phyloP scores from a whole-genome alignment of 495 filamentous ascomycete genomes.

The Thozetella sp. region DNA sequence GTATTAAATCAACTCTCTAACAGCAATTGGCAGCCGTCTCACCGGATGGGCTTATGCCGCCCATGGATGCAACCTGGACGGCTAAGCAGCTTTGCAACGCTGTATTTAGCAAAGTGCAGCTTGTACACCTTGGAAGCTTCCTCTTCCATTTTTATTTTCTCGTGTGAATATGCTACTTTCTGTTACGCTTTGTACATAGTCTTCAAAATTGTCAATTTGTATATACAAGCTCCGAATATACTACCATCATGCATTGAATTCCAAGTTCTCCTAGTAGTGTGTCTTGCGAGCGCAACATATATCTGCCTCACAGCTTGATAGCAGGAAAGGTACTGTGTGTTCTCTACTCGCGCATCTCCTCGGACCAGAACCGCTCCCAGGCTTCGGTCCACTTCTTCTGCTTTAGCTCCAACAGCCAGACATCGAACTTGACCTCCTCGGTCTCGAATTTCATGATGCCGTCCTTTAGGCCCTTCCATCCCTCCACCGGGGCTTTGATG shows the following conservation, averaged over 20 bases:
- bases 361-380: background rate
- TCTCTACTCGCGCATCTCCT: background rate
- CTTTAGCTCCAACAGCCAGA: background rate
- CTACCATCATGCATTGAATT: too few species aligned
- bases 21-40: slow-evolving; percentile 29
- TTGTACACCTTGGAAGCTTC: background rate
- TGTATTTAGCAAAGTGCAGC: background rate
- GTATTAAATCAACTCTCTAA: background rate
- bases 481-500: background rate
- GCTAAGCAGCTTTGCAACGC: background rate
- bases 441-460: background rate
- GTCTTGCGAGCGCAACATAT: too few species aligned
- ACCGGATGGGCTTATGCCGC: slow-evolving; percentile 43
- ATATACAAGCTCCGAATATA: too few species aligned
- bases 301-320: too few species aligned
- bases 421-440: background rate
- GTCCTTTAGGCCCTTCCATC: background rate
- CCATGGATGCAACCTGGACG: slow-evolving; percentile 2
- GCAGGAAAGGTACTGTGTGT: too few species aligned
- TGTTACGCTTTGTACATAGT: too few species aligned
- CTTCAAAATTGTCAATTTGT: too few species aligned
- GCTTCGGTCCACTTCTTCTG: background rate
- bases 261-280: too few species aligned
- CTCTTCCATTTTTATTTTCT: too few species aligned
- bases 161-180: too few species aligned